Conservation (phyloP, 2,329 filamentous ascomycete genomes). For the Apiospora saccharicola region DNA sequence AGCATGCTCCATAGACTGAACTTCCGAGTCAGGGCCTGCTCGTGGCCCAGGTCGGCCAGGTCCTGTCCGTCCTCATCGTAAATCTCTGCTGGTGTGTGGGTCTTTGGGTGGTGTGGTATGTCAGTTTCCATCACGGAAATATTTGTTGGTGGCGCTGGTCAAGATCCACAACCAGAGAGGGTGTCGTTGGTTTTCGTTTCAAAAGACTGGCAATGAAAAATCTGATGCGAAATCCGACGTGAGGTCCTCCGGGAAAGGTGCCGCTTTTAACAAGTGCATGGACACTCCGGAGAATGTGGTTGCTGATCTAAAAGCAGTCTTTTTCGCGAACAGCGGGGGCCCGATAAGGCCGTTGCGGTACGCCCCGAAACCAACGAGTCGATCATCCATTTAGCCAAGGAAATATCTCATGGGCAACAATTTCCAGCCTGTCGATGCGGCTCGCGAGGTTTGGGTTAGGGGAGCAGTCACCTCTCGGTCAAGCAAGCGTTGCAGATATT, state of each 20-base stretch:
- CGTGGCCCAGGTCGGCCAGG: slow-evolving; percentile 51
- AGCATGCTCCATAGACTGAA: slow-evolving; percentile 65
- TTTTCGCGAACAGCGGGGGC: not conserved
- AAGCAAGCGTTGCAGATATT: not conserved
- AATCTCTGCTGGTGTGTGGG: not conserved
- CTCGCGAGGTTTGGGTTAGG: not conserved
- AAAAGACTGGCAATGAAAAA: not conserved
- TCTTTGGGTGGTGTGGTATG: slow-evolving; percentile 2
- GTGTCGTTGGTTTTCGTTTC: not conserved
- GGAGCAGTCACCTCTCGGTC: not conserved
- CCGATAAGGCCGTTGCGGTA: not conserved
- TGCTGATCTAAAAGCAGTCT: not conserved
- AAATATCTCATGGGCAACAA: not conserved
- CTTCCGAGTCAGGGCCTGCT: slow-evolving; percentile 50
- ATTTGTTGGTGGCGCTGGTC: too few species aligned
- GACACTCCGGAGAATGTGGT: not conserved
- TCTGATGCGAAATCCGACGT: too few species aligned
- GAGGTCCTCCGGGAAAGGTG: not conserved
- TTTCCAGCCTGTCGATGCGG: not conserved
- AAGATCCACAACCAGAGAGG: not conserved
- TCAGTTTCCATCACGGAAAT: slow-evolving; percentile 25
- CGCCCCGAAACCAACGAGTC: not conserved
- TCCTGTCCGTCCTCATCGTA: slow-evolving; percentile 44
- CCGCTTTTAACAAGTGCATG: not conserved
- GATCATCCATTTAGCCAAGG: not conserved